A percentile compares a stretch with the other conserved stretches of the same genome.
These are phyloP conservation scores for Fusarium udum DNA, from an alignment of 2,329 filamentous ascomycete species.

Conservation along the genomic window DNA sequence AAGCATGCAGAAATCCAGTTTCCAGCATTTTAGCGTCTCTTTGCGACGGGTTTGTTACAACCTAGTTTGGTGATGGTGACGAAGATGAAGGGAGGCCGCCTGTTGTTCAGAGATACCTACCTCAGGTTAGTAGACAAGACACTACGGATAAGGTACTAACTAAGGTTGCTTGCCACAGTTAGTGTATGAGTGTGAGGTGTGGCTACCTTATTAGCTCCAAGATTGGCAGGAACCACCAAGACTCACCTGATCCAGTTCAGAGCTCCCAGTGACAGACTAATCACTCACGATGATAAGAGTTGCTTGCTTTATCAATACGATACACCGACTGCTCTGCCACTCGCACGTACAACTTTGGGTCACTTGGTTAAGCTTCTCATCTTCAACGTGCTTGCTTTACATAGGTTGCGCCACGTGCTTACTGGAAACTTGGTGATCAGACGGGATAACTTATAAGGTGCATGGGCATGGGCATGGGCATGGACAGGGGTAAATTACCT, in stretches of 20 bases:
- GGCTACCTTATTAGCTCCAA: conserved; percentile 5
- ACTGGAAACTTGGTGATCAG: conserved; percentile 3
- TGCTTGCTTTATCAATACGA: not conserved
- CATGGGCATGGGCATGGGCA: not conserved
- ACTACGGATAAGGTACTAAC: not conserved
- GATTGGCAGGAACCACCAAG: not conserved
- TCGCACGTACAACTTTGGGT: not conserved
- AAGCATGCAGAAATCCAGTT: conserved; percentile 23
- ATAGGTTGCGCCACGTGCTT: conserved; percentile 21
- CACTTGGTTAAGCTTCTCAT: conserved; percentile 21
- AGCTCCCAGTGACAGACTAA: conserved; percentile 19
- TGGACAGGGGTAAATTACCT: conserved; percentile 3
- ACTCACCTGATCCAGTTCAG: conserved; percentile 11
- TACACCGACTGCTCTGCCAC: not conserved
- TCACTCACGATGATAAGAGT: not conserved
- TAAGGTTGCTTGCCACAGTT: conserved; percentile 17
- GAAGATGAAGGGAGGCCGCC: conserved; percentile 24
- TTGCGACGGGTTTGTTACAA: conserved; percentile 17
- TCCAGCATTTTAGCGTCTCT: conserved; percentile 25
- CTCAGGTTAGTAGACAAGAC: not conserved
- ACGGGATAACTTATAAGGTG: not conserved
- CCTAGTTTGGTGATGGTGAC: conserved; percentile 13
- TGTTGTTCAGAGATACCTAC: not conserved
- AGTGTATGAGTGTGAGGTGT: conserved; percentile 29
- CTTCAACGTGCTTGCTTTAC: conserved; percentile 25